These are phyloP conservation scores for Phaeosphaeriaceae sp. DNA, from an alignment of 2,329 filamentous ascomycete genomes.

Conservation along the genomic window DNA sequence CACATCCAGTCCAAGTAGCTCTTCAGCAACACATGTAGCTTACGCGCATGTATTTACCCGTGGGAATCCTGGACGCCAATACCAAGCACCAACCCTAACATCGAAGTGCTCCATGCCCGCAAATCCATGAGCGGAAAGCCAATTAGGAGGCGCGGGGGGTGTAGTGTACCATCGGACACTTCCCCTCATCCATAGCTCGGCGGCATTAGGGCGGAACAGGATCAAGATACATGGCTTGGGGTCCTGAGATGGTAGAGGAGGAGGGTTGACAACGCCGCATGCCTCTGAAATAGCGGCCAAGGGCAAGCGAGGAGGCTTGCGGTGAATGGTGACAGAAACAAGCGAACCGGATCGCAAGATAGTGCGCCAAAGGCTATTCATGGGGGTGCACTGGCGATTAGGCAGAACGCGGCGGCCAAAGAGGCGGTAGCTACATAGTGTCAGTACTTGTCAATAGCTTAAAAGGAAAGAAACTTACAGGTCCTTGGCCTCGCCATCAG, in stretches of 20 bases:
- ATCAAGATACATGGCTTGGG: constrained; percentile 32
- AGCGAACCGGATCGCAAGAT: constrained; percentile 30
- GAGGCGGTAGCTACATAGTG: constrained; percentile 33
- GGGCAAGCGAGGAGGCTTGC: constrained; percentile 11
- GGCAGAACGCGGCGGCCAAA: constrained; percentile 33
- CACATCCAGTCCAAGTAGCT: no score
- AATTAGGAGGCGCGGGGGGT: constrained; percentile 5
- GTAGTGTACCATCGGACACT: constrained; percentile 13
- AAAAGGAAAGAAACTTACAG: constrained; percentile 23
- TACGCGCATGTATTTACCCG: no score
- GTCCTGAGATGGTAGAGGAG: neutral
- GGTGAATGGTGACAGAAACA: constrained; percentile 26
- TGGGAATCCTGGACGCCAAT: no score
- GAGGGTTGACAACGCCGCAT: neutral
- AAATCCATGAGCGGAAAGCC: constrained; percentile 32
- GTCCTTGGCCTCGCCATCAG: constrained; percentile 41
- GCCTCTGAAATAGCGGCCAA: neutral
- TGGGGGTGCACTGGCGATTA: constrained; percentile 25
- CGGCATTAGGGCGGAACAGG: constrained; percentile 27
- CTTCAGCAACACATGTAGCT: no score
- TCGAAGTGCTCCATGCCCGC: constrained; percentile 35
- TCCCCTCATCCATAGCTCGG: constrained; percentile 33
- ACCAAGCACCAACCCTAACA: constrained; percentile 27
- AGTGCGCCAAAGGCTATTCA: constrained; percentile 33
- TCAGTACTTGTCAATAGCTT: neutral